A percentile compares a stretch with the other conserved stretches of the same genome.
Evolutionary conservation across 1,284 basidiomycete genomes (phyloP).

Genomic region (Pisolithus thermaeus): DNA sequence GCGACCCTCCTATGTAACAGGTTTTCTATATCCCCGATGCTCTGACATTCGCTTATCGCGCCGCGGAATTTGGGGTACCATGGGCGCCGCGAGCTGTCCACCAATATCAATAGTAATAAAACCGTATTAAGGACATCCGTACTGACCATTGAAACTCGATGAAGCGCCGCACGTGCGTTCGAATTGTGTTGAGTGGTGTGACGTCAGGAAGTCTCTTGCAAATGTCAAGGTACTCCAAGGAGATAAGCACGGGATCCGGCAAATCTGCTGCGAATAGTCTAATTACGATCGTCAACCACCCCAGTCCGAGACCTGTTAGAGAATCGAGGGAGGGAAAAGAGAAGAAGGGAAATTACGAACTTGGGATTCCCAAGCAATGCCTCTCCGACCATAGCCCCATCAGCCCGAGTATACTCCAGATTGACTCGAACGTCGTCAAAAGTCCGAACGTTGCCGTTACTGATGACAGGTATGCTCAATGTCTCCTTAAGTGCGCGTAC

Average conservation of each 20-base stretch:
- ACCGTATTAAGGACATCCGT: background rate
- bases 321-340: slow-evolving; percentile 1
- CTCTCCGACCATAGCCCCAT: slow-evolving; percentile 77
- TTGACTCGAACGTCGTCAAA: slow-evolving; percentile 54
- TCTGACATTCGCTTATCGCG: slow-evolving; percentile 35
- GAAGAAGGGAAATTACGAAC: slow-evolving; percentile 31
- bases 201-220: slow-evolving; percentile 46
- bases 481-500: slow-evolving; percentile 50
- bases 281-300: background rate
- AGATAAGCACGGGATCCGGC: slow-evolving; percentile 57
- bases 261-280: slow-evolving; percentile 47
- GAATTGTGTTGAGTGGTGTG: slow-evolving; percentile 41
- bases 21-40: slow-evolving; percentile 41
- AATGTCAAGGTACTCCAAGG: slow-evolving; percentile 56
- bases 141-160: slow-evolving; percentile 59
- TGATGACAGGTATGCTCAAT: slow-evolving; percentile 54
- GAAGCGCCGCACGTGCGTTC: slow-evolving; percentile 57
- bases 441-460: slow-evolving; percentile 69
- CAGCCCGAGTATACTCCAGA: slow-evolving; percentile 50
- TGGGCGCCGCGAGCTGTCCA: slow-evolving; percentile 40
- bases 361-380: slow-evolving; percentile 63
- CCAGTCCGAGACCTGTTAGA: slow-evolving; percentile 1
- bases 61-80: slow-evolving; percentile 55
- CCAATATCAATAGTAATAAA: slow-evolving; percentile 1
- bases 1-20: slow-evolving; percentile 43